Conservation (phyloP, 2,329 filamentous ascomycete species). For the Alternaria ethzedia region DNA sequence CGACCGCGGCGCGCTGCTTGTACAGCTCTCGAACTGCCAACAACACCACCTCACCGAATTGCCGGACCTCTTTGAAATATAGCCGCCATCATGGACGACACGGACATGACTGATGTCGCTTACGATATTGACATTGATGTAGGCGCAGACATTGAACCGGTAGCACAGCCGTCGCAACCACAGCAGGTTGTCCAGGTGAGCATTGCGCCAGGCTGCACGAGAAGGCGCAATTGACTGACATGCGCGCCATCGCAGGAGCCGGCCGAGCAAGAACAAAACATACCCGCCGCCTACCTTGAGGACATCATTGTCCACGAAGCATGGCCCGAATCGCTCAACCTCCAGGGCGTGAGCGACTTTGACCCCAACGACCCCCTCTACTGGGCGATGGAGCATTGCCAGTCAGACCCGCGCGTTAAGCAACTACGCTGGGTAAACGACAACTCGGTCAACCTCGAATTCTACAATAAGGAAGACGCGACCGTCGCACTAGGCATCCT, state of each 20-base stretch:
- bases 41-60: constrained; percentile 22
- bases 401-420: constrained; percentile 60
- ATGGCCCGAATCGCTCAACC: constrained; percentile 73
- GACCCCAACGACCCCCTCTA: constrained; percentile 79
- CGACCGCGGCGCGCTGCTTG: constrained; percentile 9
- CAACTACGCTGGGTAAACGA: constrained; percentile 94
- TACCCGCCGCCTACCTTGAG: constrained; percentile 45
- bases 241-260: neutral
- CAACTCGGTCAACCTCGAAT: constrained; percentile 85
- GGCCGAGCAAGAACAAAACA: constrained; percentile 13
- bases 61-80: constrained; percentile 3
- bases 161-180: constrained; percentile 25
- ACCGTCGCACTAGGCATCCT: constrained; percentile 61
- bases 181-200: constrained; percentile 28
- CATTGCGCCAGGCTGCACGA: constrained; percentile 6
- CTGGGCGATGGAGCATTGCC: constrained; percentile 73
- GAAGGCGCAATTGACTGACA: constrained; percentile 10
- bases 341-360: constrained; percentile 82
- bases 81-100: constrained; percentile 35
- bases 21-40: constrained; percentile 4
- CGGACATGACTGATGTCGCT: constrained; percentile 44
- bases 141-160: constrained; percentile 24
- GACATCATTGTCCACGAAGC: constrained; percentile 35
- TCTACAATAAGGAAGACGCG: constrained; percentile 63
- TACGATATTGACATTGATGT: constrained; percentile 48